phyloP scores from a whole-genome alignment of 306 rosid genomes.

The Gastrolobium bilobum region DNA sequence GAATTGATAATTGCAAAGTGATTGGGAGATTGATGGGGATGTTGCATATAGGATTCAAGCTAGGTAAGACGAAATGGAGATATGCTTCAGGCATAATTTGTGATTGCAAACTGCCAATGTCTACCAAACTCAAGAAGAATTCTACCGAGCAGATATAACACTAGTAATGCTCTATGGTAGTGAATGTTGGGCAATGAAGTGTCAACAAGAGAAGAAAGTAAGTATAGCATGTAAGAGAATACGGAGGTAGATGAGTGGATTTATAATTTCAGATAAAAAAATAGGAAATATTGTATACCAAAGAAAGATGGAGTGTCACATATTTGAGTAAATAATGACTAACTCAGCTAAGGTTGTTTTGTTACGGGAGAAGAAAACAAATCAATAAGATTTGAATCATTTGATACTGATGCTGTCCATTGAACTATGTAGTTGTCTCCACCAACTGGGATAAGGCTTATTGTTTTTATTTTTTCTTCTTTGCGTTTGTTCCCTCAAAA shows the following conservation, averaged over 20 bases:
- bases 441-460: neutral
- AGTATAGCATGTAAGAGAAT: neutral
- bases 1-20: neutral
- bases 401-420: neutral
- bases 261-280: neutral
- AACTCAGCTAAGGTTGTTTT: constrained; percentile 15
- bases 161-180: neutral
- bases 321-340: neutral
- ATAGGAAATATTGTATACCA: neutral
- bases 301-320: neutral
- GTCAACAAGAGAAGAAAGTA: neutral
- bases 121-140: constrained; percentile 22
- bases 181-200: neutral
- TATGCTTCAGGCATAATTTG: neutral
- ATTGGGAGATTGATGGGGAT: neutral
- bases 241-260: constrained; percentile 3
- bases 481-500: constrained; percentile 29
- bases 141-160: neutral
- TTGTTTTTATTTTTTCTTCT: neutral
- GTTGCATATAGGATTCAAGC: neutral
- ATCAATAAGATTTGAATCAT: neutral
- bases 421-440: constrained; percentile 14
- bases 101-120: neutral
- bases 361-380: constrained; percentile 1
- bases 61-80: neutral